A percentile compares a stretch with the other conserved stretches of the same genome.
phyloP scores from a whole-genome alignment of 805 yeast genomes.

The Kodamaea laetipori region DNA sequence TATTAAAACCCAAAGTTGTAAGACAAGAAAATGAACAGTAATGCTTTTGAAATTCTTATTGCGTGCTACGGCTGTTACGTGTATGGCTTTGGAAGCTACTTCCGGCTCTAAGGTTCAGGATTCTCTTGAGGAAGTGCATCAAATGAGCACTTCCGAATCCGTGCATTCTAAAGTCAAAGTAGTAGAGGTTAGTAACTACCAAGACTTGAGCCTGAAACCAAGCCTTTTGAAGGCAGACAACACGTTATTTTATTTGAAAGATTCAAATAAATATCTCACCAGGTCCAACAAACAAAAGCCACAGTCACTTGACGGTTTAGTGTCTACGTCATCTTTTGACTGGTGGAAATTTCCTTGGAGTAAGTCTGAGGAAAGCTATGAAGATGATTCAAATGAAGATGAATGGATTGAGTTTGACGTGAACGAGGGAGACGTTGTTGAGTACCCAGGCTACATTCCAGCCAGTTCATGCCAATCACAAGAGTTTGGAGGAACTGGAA shows the following conservation, averaged over 20 bases:
- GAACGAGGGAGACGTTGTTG: constrained; percentile 8
- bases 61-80: no score
- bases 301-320: neutral
- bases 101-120: no score
- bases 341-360: constrained; percentile 1
- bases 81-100: no score
- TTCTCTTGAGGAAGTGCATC: no score
- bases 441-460: constrained; percentile 15
- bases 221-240: neutral
- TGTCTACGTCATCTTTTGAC: neutral
- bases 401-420: constrained; percentile 14
- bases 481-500: constrained; percentile 15
- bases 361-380: neutral
- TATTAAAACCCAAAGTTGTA: neutral
- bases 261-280: constrained; percentile 4
- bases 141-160: neutral
- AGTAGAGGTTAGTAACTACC: neutral
- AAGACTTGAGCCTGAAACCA: constrained; percentile 2
- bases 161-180: neutral
- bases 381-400: neutral
- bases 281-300: neutral
- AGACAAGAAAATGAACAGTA: no score
- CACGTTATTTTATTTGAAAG: constrained; percentile 3
- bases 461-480: constrained; percentile 17
- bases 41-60: no score